Base-by-base conservation (phyloP, 495 filamentous ascomycete species). In the Trichoderma erinaceum region DNA sequence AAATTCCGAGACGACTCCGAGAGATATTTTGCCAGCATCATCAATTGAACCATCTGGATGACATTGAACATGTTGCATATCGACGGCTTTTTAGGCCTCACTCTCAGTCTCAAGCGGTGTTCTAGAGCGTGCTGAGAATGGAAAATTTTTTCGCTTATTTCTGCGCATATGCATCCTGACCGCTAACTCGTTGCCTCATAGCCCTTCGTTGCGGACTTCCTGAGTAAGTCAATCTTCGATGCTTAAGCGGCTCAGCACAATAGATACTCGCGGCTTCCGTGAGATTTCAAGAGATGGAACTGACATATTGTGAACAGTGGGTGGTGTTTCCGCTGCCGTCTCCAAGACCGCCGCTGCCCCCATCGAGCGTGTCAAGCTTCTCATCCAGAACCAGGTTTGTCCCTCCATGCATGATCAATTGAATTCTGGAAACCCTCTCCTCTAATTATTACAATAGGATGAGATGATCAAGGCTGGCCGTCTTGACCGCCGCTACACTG, bases 361-460 rank as follows among this genome's bases (percentile, higher is more conserved):
- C 83, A 99, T 99, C 76, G 95, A 99, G 92, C 95, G 95, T 91
- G 90, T 99, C 85, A 99, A 99, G 92, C 95, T 99, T 78, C 91
- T 99, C 76, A 96, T 99, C 87, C 95, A 99, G 88, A 99, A 98
- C 87, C 95, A 99, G 90, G 94, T 97, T 88, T 70, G 91, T 82
- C 63, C 18, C 63, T 41, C 41, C 67, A 48, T 68, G 50, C 66
- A 25, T 27, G 8, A 66, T 50, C 63, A 32, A 58, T 67, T 70
- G 68, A 73, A 68, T 75, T 38, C 69, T 66, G 69, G 70, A 69
- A 61, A 69, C 46, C 46, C 38, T 64, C 72, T 4, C 25, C 41
- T 63, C 74, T 78, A 63, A 79, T 67, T 16, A 50, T 2, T 58
- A 52, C 15, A 73, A 71, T 73, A 98, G 96, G 95, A 99, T 96